These are phyloP conservation scores for Hypoxylon trugodes DNA, from an alignment of 495 filamentous ascomycete genomes.

Conservation along the genomic window DNA sequence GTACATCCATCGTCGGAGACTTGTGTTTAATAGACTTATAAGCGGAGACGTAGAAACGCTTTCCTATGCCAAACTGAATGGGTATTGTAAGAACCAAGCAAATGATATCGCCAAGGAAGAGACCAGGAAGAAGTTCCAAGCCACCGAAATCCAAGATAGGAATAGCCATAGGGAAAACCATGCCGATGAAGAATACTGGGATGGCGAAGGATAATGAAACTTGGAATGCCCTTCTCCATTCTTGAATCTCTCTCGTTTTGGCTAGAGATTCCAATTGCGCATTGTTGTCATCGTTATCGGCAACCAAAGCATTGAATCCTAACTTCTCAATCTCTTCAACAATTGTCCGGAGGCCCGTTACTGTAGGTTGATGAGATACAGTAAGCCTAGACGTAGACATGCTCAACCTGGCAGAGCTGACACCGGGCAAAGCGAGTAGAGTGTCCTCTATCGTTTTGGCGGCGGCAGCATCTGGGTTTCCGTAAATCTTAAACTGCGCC, in stretches of 20 bases:
- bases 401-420: slow-evolving; percentile 76
- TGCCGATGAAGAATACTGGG: slow-evolving; percentile 91
- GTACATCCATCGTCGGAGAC: slow-evolving; percentile 96
- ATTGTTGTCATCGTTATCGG: slow-evolving; percentile 94
- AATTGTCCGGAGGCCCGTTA: slow-evolving; percentile 80
- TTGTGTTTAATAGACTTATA: slow-evolving; percentile 88
- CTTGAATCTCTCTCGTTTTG: slow-evolving; percentile 94
- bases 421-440: slow-evolving; percentile 70
- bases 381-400: slow-evolving; percentile 71
- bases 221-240: slow-evolving; percentile 84
- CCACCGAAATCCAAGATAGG: slow-evolving; percentile 76
- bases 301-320: slow-evolving; percentile 87
- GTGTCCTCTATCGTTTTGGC: slow-evolving; percentile 75
- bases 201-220: slow-evolving; percentile 81
- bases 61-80: slow-evolving; percentile 95
- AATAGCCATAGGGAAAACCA: slow-evolving; percentile 85
- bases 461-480: slow-evolving; percentile 72
- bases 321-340: slow-evolving; percentile 82
- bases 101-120: slow-evolving; percentile 87
- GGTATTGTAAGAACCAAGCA: slow-evolving; percentile 87
- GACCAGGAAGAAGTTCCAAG: slow-evolving; percentile 70
- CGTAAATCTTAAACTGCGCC: slow-evolving; percentile 84
- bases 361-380: slow-evolving; percentile 72
- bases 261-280: slow-evolving; percentile 94
- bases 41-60: slow-evolving; percentile 90